Base-by-base conservation (phyloP, 2,329 filamentous ascomycete species). In the Plenodomus tracheiphilus region DNA sequence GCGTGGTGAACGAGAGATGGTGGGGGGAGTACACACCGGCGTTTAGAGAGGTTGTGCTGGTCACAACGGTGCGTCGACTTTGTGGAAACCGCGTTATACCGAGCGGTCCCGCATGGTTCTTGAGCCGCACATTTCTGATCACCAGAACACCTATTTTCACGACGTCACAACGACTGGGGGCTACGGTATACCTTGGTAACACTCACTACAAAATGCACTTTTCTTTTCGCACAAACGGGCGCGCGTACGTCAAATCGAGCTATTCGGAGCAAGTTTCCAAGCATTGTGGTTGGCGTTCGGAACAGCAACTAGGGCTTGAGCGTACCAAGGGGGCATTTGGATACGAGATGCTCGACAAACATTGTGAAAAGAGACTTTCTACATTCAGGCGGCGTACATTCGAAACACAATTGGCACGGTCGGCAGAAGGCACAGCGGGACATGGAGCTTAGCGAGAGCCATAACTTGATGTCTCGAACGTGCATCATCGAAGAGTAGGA, bases 41-140 rank as follows among this genome's bases (percentile, higher is more conserved):
- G 37, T 50, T 51, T 47, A 39, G n/a, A 36, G 52, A 49, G 55
- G 50, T 63, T 62, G 66, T 69, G 67, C 67, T 70, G 66, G 67
- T 56, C 65, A 67, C 62, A 57, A 58, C 52, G 50, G 48, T 15
- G 13, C 13, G 4, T 15, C 28, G 4, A 32, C 28, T 32, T 15
- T 15, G 11, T 32, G 28, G 6, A 15, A 11, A 8, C 11, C 28
- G 28, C 15, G 9, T 32, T 32, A 10, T 15, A 32, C 28, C 28
- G 13, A 32, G 28, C 28, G 28, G 11, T 32, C 15, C 28, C 28
- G 28, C 28, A 32, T 15, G 4, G 4, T 15, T 32, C 28, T 32
- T 15, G 28, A 15, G 28, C 13, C 28, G 11, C 28, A 32, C 28
- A 32, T 32, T 32, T 32, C n/a, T n/a, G 15, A 32, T 32, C 28